Evolutionary conservation across 805 yeast species (phyloP).

Genomic region (Metschnikowia gelsemii): DNA sequence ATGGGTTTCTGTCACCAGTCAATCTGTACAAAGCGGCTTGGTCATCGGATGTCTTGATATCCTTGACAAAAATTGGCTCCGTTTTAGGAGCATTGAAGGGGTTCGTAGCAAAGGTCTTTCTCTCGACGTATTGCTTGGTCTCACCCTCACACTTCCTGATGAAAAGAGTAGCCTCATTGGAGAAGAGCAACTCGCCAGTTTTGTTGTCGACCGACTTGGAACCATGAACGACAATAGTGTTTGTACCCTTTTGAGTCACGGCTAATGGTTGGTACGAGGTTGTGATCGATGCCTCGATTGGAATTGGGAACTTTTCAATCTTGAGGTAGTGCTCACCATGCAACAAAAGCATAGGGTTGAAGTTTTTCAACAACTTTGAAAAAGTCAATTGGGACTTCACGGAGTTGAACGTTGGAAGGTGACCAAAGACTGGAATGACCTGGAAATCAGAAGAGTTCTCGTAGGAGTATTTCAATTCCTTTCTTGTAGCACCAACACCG

Average conservation of each 20-base stretch:
- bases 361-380: slow-evolving; percentile 65
- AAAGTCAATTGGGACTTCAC: slow-evolving; percentile 57
- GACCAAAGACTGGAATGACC: slow-evolving; percentile 87
- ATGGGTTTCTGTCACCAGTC: slow-evolving; percentile 92
- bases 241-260: slow-evolving; percentile 79
- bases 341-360: slow-evolving; percentile 83
- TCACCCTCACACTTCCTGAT: slow-evolving; percentile 70
- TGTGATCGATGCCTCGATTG: slow-evolving; percentile 61
- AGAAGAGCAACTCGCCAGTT: slow-evolving; percentile 68
- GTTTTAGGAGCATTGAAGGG: slow-evolving; percentile 59
- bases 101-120: slow-evolving; percentile 61
- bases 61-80: slow-evolving; percentile 64
- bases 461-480: slow-evolving; percentile 74
- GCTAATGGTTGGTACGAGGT: slow-evolving; percentile 70
- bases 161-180: slow-evolving; percentile 83
- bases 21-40: slow-evolving; percentile 89
- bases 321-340: slow-evolving; percentile 95
- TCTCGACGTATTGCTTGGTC: slow-evolving; percentile 45
- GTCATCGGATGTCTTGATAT: slow-evolving; percentile 59
- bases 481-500: slow-evolving; percentile 81
- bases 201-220: slow-evolving; percentile 64
- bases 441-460: slow-evolving; percentile 78
- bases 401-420: slow-evolving; percentile 76
- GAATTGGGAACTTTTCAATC: slow-evolving; percentile 72
- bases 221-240: slow-evolving; percentile 75